Conservation (phyloP, 192 early-diverging fungal genomes). For the Jimgerdemannia flammicorona region DNA sequence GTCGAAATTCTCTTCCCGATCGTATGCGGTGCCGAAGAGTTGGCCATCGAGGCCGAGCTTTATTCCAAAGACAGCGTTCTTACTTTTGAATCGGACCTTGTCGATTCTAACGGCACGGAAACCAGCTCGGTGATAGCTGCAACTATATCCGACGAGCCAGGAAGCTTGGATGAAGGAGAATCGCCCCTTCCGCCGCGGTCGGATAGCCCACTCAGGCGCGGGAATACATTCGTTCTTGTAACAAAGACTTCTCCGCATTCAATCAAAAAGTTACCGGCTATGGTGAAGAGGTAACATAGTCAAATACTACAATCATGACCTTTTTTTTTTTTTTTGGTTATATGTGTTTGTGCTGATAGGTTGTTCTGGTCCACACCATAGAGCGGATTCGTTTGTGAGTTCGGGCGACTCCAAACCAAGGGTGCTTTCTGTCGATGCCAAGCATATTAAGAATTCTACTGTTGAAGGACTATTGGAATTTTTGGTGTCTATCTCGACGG, state of each 20-base stretch:
- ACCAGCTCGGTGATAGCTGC: neutral
- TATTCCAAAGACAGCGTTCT: conserved; percentile 32
- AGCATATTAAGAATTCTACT: conserved; percentile 25
- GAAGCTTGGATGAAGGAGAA: neutral
- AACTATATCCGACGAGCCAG: conserved; percentile 12
- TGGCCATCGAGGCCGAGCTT: conserved; percentile 42
- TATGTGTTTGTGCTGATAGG: neutral
- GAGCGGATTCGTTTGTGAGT: neutral
- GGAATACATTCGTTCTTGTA: conserved; percentile 17
- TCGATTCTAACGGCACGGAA: neutral
- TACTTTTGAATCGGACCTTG: neutral
- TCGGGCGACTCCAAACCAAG: neutral
- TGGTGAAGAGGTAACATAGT: conserved; percentile 7
- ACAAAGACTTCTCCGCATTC: conserved; percentile 37
- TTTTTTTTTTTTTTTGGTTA: conserved; percentile 4
- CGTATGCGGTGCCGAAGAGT: conserved; percentile 37
- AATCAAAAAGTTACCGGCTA: conserved; percentile 17
- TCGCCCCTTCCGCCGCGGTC: neutral
- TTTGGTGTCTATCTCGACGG: conserved; percentile 49
- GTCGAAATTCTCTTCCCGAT: conserved; percentile 52
- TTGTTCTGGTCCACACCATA: neutral
- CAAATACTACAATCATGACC: neutral
- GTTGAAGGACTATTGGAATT: conserved; percentile 45
- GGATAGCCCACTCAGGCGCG: conserved; percentile 26
- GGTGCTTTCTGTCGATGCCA: conserved; percentile 1